Percentiles rank a stretch among this genome's conserved stretches.
These are phyloP conservation scores for Pseudogymnoascus sp. DNA, from an alignment of 2,329 filamentous ascomycete genomes.

Conservation along the genomic window DNA sequence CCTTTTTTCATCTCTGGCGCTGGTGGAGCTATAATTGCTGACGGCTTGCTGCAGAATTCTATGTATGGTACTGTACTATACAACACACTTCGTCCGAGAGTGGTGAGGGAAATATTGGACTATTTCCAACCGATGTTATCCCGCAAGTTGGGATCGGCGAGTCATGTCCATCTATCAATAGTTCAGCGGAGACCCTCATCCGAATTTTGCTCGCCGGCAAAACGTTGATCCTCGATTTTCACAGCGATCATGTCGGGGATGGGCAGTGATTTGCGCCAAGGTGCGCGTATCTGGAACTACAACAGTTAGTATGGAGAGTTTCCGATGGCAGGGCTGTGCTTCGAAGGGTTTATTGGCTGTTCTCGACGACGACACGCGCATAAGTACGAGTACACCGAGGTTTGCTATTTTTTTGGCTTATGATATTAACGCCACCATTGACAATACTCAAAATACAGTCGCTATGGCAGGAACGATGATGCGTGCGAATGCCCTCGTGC, in stretches of 20 bases:
- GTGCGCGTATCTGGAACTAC: slow-evolving; percentile 2
- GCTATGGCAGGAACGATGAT: not conserved
- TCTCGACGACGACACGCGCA: not conserved
- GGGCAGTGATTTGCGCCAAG: not conserved
- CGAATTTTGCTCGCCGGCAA: not conserved
- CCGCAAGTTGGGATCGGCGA: not conserved
- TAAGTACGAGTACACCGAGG: not conserved
- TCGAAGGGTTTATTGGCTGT: not conserved
- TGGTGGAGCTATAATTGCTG: not conserved
- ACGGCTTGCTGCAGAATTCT: not conserved
- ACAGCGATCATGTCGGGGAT: not conserved
- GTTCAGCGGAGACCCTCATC: not conserved
- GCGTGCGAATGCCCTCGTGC: not conserved
- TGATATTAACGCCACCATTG: not conserved
- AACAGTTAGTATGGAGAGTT: not conserved
- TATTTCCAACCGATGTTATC: not conserved
- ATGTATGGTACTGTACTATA: not conserved
- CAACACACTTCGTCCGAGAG: not conserved
- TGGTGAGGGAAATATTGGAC: not conserved
- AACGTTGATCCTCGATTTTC: not conserved
- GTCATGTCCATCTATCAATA: slow-evolving; percentile 6
- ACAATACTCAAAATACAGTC: not conserved
- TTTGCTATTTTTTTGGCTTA: not conserved
- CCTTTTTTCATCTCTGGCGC: not conserved
- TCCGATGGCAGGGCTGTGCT: not conserved